A percentile compares a stretch with the other conserved stretches of the same genome.
Conservation (phyloP, 768 basidiomycete genomes). For the Nidula microcarpa region DNA sequence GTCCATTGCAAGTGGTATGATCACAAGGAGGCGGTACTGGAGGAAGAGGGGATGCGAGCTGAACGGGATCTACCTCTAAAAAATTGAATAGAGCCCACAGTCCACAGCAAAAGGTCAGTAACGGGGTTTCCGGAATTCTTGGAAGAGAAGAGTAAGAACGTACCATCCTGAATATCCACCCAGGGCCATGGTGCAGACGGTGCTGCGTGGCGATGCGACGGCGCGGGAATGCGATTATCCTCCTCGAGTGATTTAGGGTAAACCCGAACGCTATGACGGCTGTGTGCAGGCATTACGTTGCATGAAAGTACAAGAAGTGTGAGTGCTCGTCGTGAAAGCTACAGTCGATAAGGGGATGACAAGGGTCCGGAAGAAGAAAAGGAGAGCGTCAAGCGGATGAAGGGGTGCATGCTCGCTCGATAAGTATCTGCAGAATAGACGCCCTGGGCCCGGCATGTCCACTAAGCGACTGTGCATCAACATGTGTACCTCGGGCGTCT, state of each 20-base stretch:
- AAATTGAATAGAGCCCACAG: not conserved
- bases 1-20: constrained; percentile 26
- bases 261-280: not conserved
- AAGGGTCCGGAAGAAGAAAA: too few species aligned
- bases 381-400: too few species aligned
- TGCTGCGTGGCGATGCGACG: constrained; percentile 42
- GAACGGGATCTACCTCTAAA: constrained; percentile 30
- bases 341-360: not conserved
- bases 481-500: too few species aligned
- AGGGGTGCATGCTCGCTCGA: too few species aligned
- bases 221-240: constrained; percentile 9
- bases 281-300: too few species aligned
- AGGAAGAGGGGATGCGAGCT: constrained; percentile 24
- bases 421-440: too few species aligned
- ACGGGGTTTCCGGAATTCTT: not conserved
- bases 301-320: too few species aligned
- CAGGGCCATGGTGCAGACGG: constrained; percentile 48
- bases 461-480: too few species aligned
- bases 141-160: not conserved
- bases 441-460: too few species aligned
- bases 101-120: not conserved
- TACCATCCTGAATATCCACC: constrained; percentile 38
- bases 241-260: not conserved
- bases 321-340: not conserved
- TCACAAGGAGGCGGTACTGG: constrained; percentile 34